These are phyloP conservation scores for Ophiostoma ulmi DNA, from an alignment of 2,329 filamentous ascomycete species.

Conservation along the genomic window DNA sequence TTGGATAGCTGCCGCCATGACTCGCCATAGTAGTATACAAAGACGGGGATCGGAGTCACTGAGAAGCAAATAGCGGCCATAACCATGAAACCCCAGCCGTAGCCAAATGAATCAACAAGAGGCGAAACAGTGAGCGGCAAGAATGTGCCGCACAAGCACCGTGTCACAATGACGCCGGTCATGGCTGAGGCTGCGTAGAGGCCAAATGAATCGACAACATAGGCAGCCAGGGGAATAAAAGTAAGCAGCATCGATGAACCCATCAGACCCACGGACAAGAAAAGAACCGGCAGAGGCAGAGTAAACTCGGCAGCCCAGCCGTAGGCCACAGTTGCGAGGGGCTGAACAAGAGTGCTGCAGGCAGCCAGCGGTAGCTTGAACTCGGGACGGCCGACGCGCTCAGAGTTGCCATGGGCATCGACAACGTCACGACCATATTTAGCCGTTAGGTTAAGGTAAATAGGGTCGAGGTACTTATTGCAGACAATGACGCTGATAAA, in stretches of 20 bases:
- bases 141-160: slow-evolving; percentile 54
- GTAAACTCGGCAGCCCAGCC: slow-evolving; percentile 47
- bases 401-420: slow-evolving; percentile 22
- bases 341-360: slow-evolving; percentile 43
- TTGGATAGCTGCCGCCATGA: slow-evolving; percentile 48
- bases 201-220: slow-evolving; percentile 54
- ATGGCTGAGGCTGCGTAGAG: slow-evolving; percentile 53
- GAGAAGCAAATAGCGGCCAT: slow-evolving; percentile 40
- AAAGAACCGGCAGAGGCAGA: slow-evolving; percentile 41
- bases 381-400: slow-evolving; percentile 46
- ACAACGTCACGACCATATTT: slow-evolving; percentile 27
- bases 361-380: slow-evolving; percentile 50
- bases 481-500: slow-evolving; percentile 44
- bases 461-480: slow-evolving; percentile 48
- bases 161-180: slow-evolving; percentile 51
- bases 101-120: slow-evolving; percentile 45
- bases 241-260: slow-evolving; percentile 44
- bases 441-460: slow-evolving; percentile 45
- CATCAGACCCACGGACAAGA: slow-evolving; percentile 42
- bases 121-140: slow-evolving; percentile 49
- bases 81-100: slow-evolving; percentile 47
- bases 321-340: slow-evolving; percentile 43
- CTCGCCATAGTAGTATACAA: slow-evolving; percentile 48
- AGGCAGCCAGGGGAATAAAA: slow-evolving; percentile 48
- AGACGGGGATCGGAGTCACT: slow-evolving; percentile 47